phyloP scores from a whole-genome alignment of 768 basidiomycete genomes.

The Lactarius hatsudake region DNA sequence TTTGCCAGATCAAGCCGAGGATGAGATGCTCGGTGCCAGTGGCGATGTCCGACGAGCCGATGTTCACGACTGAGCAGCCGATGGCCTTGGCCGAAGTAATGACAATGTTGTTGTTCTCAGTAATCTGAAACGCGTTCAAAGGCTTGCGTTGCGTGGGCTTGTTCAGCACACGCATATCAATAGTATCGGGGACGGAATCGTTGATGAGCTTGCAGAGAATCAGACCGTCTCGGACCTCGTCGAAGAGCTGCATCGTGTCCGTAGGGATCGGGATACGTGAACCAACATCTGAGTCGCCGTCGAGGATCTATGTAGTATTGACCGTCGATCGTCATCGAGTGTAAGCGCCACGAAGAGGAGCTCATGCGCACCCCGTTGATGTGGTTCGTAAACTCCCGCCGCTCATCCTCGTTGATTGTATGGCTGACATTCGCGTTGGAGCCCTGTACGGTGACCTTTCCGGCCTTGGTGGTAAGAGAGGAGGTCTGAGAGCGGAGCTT shows the following conservation, averaged over 20 bases:
- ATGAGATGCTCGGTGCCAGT: constrained; percentile 96
- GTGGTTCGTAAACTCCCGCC: constrained; percentile 95
- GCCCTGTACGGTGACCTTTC: constrained; percentile 92
- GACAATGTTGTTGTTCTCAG: constrained; percentile 99
- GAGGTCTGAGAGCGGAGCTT: constrained; percentile 60
- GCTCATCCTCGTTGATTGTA: constrained; percentile 96
- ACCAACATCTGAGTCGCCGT: constrained; percentile 84
- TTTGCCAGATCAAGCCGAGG: constrained; percentile 97
- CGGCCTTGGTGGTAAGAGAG: constrained; percentile 56
- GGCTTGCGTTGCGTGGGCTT: constrained; percentile 76
- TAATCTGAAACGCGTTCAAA: constrained; percentile 97
- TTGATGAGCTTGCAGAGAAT: constrained; percentile 98
- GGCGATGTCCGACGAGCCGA: constrained; percentile 88
- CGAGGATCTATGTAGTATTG: constrained; percentile 70
- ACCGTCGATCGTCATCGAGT: constrained; percentile 14
- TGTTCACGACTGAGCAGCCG: constrained; percentile 98
- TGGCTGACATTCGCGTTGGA: constrained; percentile 95
- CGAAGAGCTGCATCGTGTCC: constrained; percentile 97
- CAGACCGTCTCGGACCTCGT: constrained; percentile 93
- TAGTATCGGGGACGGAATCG: constrained; percentile 98
- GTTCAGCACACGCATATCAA: constrained; percentile 97
- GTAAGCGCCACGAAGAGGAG: background rate
- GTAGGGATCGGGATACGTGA: constrained; percentile 88
- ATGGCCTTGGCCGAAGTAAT: constrained; percentile 98
- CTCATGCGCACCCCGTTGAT: constrained; percentile 77